phyloP scores from a whole-genome alignment of 345 rosid species.

The Corchorus capsularis region DNA sequence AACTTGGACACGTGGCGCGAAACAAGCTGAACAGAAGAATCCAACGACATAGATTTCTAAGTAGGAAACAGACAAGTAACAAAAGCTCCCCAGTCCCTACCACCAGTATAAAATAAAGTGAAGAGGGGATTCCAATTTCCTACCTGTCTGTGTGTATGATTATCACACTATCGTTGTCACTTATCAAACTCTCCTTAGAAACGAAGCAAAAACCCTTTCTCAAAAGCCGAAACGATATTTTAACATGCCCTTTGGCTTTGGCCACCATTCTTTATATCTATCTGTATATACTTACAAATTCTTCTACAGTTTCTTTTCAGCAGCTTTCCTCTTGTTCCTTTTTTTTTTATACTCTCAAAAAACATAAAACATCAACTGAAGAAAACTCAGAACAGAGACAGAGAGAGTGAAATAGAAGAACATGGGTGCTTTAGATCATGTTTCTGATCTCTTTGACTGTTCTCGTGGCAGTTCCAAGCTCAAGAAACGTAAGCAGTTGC shows the following conservation, averaged over 20 bases:
- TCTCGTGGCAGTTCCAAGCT: constrained; percentile 51
- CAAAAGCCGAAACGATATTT: neutral
- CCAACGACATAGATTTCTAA: constrained; percentile 3
- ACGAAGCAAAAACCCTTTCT: neutral
- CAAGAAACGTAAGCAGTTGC: constrained; percentile 73
- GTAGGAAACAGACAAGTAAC: neutral
- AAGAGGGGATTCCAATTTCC: neutral
- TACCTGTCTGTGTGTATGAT: too few species aligned
- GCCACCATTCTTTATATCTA: neutral
- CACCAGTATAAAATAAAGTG: neutral
- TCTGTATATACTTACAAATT: neutral
- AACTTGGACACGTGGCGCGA: constrained; percentile 11
- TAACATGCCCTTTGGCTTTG: neutral
- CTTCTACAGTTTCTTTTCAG: neutral
- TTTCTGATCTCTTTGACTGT: constrained; percentile 77
- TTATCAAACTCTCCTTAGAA: neutral
- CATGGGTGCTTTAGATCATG: constrained; percentile 93
- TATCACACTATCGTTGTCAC: neutral
- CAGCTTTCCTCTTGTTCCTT: neutral
- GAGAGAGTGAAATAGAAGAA: neutral
- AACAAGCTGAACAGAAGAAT: neutral
- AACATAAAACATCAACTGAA: neutral
- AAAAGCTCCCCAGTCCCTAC: neutral
- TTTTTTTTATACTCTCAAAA: neutral
- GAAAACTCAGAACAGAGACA: neutral